Conservation (phyloP, 345 rosid species). For the Kernera saxatilis region DNA sequence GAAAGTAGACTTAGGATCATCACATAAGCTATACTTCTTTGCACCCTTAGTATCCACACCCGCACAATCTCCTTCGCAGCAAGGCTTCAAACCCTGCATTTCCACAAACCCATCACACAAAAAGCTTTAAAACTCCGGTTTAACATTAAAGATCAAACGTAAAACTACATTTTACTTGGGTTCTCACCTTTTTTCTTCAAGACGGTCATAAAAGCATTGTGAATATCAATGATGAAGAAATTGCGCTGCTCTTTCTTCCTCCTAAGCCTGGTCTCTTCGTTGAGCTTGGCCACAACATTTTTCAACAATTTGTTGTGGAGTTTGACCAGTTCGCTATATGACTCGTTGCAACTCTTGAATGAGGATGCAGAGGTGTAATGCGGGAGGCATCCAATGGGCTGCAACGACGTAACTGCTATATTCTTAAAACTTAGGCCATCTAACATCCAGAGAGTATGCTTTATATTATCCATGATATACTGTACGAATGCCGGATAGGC, state of each 20-base stretch:
- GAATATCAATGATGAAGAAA: slow-evolving; percentile 42
- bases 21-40: slow-evolving; percentile 35
- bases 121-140: neutral
- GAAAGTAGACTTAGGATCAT: slow-evolving; percentile 36
- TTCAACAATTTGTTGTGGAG: slow-evolving; percentile 46
- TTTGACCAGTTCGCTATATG: slow-evolving; percentile 26
- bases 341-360: slow-evolving; percentile 41
- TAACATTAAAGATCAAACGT: neutral
- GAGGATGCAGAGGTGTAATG: slow-evolving; percentile 18
- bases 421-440: slow-evolving; percentile 30
- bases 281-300: slow-evolving; percentile 39
- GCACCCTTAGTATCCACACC: slow-evolving; percentile 23
- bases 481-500: slow-evolving; percentile 36
- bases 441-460: slow-evolving; percentile 12
- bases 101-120: too few relatives aligned
- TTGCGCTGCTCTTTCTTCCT: neutral
- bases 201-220: slow-evolving; percentile 41
- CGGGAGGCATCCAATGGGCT: slow-evolving; percentile 77
- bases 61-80: slow-evolving; percentile 48
- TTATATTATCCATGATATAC: slow-evolving; percentile 39
- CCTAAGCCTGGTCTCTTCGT: slow-evolving; percentile 18
- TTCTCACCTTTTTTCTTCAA: slow-evolving; percentile 30
- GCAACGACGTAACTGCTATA: slow-evolving; percentile 37
- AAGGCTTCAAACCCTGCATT: too few relatives aligned
- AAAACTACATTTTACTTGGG: neutral